Percentiles rank a stretch among this genome's conserved stretches.
Evolutionary conservation across 2,329 filamentous ascomycete genomes (phyloP).

Genomic region (Thelonectria discophora): DNA sequence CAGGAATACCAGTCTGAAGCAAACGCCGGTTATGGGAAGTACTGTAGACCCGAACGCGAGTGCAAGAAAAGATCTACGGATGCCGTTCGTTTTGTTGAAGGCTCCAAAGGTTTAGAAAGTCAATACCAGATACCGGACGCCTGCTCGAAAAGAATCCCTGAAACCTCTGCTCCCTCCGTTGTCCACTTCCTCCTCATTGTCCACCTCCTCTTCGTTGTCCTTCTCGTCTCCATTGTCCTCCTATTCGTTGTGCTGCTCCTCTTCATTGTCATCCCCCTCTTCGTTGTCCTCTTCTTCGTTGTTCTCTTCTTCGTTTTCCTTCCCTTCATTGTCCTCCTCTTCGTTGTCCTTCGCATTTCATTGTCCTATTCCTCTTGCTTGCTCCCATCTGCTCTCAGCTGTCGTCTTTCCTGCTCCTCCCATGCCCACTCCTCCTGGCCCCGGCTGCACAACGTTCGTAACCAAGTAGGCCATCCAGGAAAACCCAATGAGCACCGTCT

Average conservation of each 20-base stretch:
- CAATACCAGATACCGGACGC: constrained; percentile 18
- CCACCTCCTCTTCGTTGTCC: too few relatives aligned
- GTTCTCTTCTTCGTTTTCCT: too few relatives aligned
- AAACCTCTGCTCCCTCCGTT: constrained; percentile 3
- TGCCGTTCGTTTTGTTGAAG: constrained; percentile 15
- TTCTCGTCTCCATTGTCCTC: too few relatives aligned
- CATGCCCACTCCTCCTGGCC: not conserved
- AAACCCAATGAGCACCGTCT: constrained; percentile 34
- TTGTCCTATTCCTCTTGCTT: too few relatives aligned
- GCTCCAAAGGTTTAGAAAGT: constrained; percentile 14
- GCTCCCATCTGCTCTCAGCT: too few relatives aligned
- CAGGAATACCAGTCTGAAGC: not conserved
- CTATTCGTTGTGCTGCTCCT: too few relatives aligned
- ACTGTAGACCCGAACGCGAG: constrained; percentile 11
- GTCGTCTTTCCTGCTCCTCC: not conserved
- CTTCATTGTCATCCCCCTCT: too few relatives aligned
- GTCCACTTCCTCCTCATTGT: too few relatives aligned
- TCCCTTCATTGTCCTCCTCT: too few relatives aligned
- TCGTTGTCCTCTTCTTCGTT: too few relatives aligned
- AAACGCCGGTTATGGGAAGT: constrained; percentile 1
- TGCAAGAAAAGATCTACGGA: constrained; percentile 2
- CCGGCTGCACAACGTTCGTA: constrained; percentile 39
- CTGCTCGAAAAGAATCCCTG: constrained; percentile 17
- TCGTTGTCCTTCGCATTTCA: too few relatives aligned
- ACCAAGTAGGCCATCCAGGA: constrained; percentile 43